Percentiles rank a stretch among this genome's conserved stretches.
These are phyloP conservation scores for Cupressus sempervirens DNA, from an alignment of 75 land plant genomes.

Conservation along the genomic window DNA sequence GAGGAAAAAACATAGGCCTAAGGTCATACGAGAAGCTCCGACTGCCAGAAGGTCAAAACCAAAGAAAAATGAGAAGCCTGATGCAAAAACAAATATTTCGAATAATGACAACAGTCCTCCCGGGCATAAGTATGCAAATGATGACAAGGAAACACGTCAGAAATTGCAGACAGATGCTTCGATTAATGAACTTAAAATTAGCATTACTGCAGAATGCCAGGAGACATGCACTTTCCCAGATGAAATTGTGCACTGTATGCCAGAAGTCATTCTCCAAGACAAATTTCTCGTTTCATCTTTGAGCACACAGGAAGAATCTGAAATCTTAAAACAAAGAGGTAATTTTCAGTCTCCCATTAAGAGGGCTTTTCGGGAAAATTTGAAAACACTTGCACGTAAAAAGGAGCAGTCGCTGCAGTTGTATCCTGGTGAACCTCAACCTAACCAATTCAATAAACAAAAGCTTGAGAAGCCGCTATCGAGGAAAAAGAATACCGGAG, in stretches of 20 bases:
- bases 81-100: background rate
- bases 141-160: background rate
- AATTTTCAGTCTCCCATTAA: background rate
- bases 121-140: background rate
- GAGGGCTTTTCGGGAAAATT: constrained; percentile 4
- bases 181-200: background rate
- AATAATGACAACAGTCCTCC: background rate
- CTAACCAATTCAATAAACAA: background rate
- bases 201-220: background rate
- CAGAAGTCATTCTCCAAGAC: background rate
- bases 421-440: background rate
- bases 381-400: constrained; percentile 8
- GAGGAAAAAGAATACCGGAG: background rate
- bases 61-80: constrained; percentile 3
- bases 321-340: background rate
- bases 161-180: background rate
- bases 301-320: background rate
- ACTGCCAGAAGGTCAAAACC: constrained; percentile 28
- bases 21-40: constrained; percentile 40
- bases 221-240: background rate
- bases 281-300: background rate
- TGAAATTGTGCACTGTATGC: background rate
- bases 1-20: constrained; percentile 56
- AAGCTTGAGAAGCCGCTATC: background rate
- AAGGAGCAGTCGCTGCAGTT: background rate